Percentiles rank a stretch among this genome's conserved stretches.
phyloP scores from a whole-genome alignment of 345 rosid species.

The Aquilaria yunnanensis region DNA sequence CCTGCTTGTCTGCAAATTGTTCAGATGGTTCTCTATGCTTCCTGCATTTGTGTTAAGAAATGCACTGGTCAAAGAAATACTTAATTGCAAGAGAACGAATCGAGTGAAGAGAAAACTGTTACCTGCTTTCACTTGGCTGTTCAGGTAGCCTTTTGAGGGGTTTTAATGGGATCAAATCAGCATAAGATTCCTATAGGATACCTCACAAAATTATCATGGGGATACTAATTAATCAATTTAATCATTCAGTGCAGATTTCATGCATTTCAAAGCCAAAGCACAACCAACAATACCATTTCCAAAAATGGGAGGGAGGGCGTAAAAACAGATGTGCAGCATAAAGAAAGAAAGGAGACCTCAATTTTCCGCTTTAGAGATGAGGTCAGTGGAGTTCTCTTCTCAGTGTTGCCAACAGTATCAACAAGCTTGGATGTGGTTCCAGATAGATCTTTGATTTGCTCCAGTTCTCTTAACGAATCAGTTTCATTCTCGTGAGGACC shows the following conservation, averaged over 20 bases:
- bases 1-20: slow-evolving; percentile 38
- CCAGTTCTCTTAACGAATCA: slow-evolving; percentile 24
- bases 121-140: slow-evolving; percentile 67
- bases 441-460: slow-evolving; percentile 25
- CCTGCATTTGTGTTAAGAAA: slow-evolving; percentile 28
- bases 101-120: slow-evolving; percentile 3
- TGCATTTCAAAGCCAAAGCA: slow-evolving; percentile 12
- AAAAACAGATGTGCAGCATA: slow-evolving; percentile 3
- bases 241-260: background rate
- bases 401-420: slow-evolving; percentile 24
- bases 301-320: background rate
- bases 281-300: background rate
- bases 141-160: slow-evolving; percentile 53
- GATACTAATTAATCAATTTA: background rate
- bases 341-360: slow-evolving; percentile 37
- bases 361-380: slow-evolving; percentile 68
- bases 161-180: slow-evolving; percentile 23
- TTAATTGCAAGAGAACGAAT: slow-evolving; percentile 5
- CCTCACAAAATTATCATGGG: slow-evolving; percentile 1
- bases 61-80: background rate
- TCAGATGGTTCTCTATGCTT: slow-evolving; percentile 21
- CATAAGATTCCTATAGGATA: slow-evolving; percentile 41
- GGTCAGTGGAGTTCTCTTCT: slow-evolving; percentile 23
- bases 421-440: slow-evolving; percentile 18
- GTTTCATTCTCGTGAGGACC: slow-evolving; percentile 23